Evolutionary conservation across 1,284 basidiomycete species (phyloP).

Genomic region (Mycena citricolor): DNA sequence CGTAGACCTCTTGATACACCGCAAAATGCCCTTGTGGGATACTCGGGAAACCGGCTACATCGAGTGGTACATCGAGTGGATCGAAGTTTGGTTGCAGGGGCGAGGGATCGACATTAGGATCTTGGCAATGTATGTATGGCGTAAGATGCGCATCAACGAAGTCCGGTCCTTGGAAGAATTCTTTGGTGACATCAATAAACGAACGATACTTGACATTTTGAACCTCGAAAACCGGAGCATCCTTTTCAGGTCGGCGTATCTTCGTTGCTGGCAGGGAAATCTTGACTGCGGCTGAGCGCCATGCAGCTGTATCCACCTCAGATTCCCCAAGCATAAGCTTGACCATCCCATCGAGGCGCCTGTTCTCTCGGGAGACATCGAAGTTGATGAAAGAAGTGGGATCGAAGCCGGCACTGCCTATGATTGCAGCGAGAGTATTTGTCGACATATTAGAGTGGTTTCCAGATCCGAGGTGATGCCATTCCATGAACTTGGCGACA

Average conservation of each 20-base stretch:
- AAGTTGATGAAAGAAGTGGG: background rate
- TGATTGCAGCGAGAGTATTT: too few species aligned
- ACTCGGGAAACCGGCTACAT: slow-evolving; percentile 3
- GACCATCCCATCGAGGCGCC: slow-evolving; percentile 1
- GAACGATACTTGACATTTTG: slow-evolving; percentile 11
- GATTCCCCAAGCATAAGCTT: too few species aligned
- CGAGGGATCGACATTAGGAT: too few species aligned
- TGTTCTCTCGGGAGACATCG: slow-evolving; percentile 3
- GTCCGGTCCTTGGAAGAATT: slow-evolving; percentile 11
- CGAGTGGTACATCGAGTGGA: background rate
- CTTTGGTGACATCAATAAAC: slow-evolving; percentile 9
- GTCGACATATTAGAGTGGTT: too few species aligned
- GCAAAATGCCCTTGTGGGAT: slow-evolving; percentile 3
- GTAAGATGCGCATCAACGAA: slow-evolving; percentile 10
- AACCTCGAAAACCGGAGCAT: slow-evolving; percentile 10
- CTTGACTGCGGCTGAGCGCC: background rate
- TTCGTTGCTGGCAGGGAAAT: background rate
- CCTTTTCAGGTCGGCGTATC: background rate
- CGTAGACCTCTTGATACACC: slow-evolving; percentile 9
- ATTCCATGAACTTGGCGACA: slow-evolving; percentile 2
- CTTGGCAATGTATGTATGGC: slow-evolving; percentile 23
- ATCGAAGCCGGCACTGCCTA: too few species aligned
- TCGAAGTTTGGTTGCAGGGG: too few species aligned
- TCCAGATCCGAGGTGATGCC: slow-evolving; percentile 7
- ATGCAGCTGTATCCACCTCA: background rate